Percentiles rank a stretch among this genome's conserved stretches.
Evolutionary conservation across 1,284 basidiomycete genomes (phyloP).

Genomic region (Athelia sp.): DNA sequence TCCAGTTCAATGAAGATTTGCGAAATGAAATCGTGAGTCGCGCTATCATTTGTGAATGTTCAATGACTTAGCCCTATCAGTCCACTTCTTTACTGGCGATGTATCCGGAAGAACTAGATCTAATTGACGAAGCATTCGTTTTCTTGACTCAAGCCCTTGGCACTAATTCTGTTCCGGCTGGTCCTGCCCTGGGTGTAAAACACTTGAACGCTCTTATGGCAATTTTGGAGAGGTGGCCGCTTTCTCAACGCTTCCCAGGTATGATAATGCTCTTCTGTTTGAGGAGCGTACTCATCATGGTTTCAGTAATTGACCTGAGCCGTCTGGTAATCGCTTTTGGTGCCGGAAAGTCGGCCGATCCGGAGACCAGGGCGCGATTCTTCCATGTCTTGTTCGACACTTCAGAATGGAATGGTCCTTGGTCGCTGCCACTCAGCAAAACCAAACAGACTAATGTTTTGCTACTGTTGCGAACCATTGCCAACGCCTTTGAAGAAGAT

Average conservation of each 20-base stretch:
- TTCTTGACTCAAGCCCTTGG: slow-evolving; percentile 54
- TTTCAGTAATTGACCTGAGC: slow-evolving; percentile 82
- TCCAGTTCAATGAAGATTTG: slow-evolving; percentile 75
- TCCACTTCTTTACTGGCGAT: slow-evolving; percentile 66
- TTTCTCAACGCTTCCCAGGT: slow-evolving; percentile 81
- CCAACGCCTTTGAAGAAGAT: slow-evolving; percentile 73
- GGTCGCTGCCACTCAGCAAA: slow-evolving; percentile 55
- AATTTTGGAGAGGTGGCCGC: slow-evolving; percentile 78
- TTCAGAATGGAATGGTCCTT: slow-evolving; percentile 62
- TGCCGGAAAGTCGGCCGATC: slow-evolving; percentile 42
- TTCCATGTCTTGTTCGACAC: slow-evolving; percentile 62
- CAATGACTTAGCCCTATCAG: slow-evolving; percentile 28
- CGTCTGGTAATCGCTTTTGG: slow-evolving; percentile 73
- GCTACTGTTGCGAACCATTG: slow-evolving; percentile 77
- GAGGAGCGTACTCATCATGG: not conserved
- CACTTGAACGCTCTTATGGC: slow-evolving; percentile 64
- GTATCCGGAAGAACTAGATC: slow-evolving; percentile 58
- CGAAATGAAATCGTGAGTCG: slow-evolving; percentile 58
- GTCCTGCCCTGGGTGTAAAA: slow-evolving; percentile 30
- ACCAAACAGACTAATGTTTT: slow-evolving; percentile 81
- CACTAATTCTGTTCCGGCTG: slow-evolving; percentile 28
- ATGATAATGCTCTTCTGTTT: slow-evolving; percentile 13
- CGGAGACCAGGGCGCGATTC: slow-evolving; percentile 46
- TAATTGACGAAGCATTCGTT: slow-evolving; percentile 62
- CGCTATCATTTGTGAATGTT: not conserved